Conservation (phyloP, 306 rosid species). For the Inga laurina region DNA sequence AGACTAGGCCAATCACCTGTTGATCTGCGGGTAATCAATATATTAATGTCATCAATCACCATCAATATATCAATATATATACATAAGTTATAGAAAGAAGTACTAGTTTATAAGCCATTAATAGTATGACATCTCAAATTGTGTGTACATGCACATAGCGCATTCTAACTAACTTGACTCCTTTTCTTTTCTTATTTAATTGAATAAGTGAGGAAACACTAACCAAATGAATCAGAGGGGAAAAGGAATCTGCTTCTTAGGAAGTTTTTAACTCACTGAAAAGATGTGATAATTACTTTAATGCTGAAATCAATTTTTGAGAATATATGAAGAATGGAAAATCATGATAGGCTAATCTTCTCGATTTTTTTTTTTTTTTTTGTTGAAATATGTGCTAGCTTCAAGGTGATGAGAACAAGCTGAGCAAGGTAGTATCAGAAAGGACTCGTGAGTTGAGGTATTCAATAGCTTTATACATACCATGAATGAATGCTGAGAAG, state of each 20-base stretch:
- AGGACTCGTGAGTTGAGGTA: conserved; percentile 30
- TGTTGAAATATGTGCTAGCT: background rate
- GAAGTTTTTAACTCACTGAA: background rate
- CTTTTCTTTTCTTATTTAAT: background rate
- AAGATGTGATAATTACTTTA: too few species aligned
- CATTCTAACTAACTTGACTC: background rate
- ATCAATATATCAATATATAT: background rate
- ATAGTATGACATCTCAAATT: background rate
- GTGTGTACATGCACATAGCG: background rate
- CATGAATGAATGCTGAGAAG: background rate
- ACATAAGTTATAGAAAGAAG: background rate
- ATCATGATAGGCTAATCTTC: background rate
- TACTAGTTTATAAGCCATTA: background rate
- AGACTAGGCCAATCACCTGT: background rate
- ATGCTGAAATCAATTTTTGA: background rate
- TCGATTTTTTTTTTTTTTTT: background rate
- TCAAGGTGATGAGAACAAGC: background rate
- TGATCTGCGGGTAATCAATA: conserved; percentile 16
- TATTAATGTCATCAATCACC: background rate
- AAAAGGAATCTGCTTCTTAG: background rate
- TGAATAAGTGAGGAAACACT: background rate
- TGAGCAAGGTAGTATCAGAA: background rate
- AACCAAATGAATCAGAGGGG: background rate
- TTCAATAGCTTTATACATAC: background rate
- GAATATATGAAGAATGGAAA: background rate